Evolutionary conservation across 2,329 filamentous ascomycete species (phyloP).

Genomic region (Fusarium sterilihyphosum): DNA sequence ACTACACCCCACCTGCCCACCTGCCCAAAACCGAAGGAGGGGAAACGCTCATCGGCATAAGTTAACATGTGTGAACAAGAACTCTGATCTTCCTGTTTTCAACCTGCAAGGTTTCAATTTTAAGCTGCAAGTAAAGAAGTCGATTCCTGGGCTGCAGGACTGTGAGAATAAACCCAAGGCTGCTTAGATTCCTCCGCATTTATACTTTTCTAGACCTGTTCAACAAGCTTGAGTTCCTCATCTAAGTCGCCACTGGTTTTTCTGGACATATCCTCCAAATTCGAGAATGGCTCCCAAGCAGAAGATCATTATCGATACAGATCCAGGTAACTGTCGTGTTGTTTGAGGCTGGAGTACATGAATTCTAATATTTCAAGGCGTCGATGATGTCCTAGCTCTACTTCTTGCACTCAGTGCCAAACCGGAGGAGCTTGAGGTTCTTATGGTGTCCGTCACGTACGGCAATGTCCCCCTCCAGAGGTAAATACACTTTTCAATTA

Average conservation of each 20-base stretch:
- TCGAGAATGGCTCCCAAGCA: slow-evolving; percentile 69
- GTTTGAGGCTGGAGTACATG: too few relatives aligned
- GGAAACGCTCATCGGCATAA: slow-evolving; percentile 24
- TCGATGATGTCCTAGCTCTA: slow-evolving; percentile 91
- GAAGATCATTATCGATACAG: slow-evolving; percentile 94
- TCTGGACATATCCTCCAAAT: neutral
- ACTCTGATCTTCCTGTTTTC: neutral
- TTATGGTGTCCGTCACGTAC: slow-evolving; percentile 89
- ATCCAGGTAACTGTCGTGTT: slow-evolving; percentile 70
- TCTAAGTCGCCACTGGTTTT: neutral
- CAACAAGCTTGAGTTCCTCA: neutral
- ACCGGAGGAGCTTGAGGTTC: slow-evolving; percentile 84
- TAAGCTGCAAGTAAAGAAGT: slow-evolving; percentile 1
- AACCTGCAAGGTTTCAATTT: slow-evolving; percentile 6
- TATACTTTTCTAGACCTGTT: neutral
- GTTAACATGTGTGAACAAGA: neutral
- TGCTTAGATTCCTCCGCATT: neutral
- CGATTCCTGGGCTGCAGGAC: neutral
- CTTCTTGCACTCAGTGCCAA: slow-evolving; percentile 85
- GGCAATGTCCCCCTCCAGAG: slow-evolving; percentile 91
- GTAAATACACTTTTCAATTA: slow-evolving; percentile 53
- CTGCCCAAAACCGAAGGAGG: slow-evolving; percentile 40
- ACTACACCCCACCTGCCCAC: slow-evolving; percentile 40
- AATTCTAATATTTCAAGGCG: slow-evolving; percentile 59
- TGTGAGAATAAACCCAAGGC: neutral